phyloP scores from a whole-genome alignment of 352 stramenopile species.

The Pythium insidiosum region DNA sequence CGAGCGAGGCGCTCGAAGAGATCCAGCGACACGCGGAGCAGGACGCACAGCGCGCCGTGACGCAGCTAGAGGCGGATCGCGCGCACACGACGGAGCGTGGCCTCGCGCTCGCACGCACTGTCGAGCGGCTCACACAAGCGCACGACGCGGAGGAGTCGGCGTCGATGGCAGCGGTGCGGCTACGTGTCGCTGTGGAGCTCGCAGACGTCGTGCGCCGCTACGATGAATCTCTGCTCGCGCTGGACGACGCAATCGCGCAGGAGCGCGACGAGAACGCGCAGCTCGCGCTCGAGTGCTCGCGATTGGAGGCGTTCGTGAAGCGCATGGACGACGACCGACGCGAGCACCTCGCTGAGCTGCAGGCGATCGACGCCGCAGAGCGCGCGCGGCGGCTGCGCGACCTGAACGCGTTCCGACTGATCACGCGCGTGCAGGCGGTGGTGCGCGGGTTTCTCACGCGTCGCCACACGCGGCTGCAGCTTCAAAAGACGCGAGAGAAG shows the following conservation, averaged over 20 bases:
- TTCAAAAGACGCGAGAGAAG: slow-evolving; percentile 15
- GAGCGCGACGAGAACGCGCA: slow-evolving; percentile 21
- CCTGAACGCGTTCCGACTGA: slow-evolving; percentile 36
- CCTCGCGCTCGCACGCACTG: slow-evolving; percentile 19
- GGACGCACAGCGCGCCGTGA: slow-evolving; percentile 24
- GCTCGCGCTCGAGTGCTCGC: slow-evolving; percentile 22
- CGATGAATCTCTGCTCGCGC: slow-evolving; percentile 31
- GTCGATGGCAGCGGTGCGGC: slow-evolving; percentile 45
- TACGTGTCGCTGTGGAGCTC: slow-evolving; percentile 24
- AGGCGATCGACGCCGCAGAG: slow-evolving; percentile 21
- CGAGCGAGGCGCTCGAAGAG: slow-evolving; percentile 23
- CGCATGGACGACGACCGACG: slow-evolving; percentile 48
- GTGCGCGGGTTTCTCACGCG: slow-evolving; percentile 56
- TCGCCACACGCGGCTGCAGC: slow-evolving; percentile 22
- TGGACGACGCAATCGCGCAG: slow-evolving; percentile 32
- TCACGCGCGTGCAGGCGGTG: slow-evolving; percentile 44
- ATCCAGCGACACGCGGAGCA: slow-evolving; percentile 35
- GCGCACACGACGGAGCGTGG: slow-evolving; percentile 23
- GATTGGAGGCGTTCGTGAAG: slow-evolving; percentile 31
- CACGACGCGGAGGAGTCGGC: slow-evolving; percentile 29
- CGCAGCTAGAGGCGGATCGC: slow-evolving; percentile 27
- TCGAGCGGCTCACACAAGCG: slow-evolving; percentile 23
- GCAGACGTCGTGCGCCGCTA: slow-evolving; percentile 38
- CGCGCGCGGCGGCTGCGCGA: slow-evolving; percentile 23
- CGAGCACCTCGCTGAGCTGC: slow-evolving; percentile 42